Evolutionary conservation across 2,329 filamentous ascomycete species (phyloP).

Genomic region (Penicillium sclerotiorum): DNA sequence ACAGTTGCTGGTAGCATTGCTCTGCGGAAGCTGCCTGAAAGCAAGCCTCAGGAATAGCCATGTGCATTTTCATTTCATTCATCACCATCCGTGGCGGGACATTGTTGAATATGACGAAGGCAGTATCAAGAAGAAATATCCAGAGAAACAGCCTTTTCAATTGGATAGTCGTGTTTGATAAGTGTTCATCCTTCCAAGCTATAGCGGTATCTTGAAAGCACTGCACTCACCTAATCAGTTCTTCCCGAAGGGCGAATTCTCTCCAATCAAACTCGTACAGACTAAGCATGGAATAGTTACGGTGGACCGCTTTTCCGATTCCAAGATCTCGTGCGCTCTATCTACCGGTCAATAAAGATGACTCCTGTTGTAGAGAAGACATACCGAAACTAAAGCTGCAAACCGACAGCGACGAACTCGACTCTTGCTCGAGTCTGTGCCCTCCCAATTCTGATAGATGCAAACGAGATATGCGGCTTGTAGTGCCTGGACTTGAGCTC

Average conservation of each 20-base stretch:
- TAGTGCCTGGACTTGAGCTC: conserved; percentile 29
- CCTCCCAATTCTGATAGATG: conserved; percentile 46
- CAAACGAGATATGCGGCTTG: conserved; percentile 44
- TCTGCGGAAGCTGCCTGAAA: conserved; percentile 35
- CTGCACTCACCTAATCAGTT: too few relatives aligned
- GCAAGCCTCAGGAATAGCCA: conserved; percentile 39
- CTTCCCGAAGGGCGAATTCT: too few relatives aligned
- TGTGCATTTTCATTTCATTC: conserved; percentile 43
- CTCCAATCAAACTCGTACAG: too few relatives aligned
- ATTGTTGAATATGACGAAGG: conserved; percentile 48
- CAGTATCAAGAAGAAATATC: conserved; percentile 34
- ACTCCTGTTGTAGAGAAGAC: too few relatives aligned
- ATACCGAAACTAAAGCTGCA: conserved; percentile 40
- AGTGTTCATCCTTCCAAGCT: too few relatives aligned
- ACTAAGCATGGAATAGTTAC: too few relatives aligned
- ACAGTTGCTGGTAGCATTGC: neutral
- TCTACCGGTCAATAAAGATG: too few relatives aligned
- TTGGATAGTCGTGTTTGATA: too few relatives aligned
- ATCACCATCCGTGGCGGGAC: conserved; percentile 44
- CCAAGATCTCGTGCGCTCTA: too few relatives aligned
- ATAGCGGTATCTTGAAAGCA: too few relatives aligned
- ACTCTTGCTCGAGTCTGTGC: conserved; percentile 35
- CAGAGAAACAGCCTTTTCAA: conserved; percentile 42
- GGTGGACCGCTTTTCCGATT: too few relatives aligned
- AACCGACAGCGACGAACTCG: conserved; percentile 41